These are phyloP conservation scores for Circinella minor DNA, from an alignment of 371 early-diverging fungal species.

Conservation along the genomic window DNA sequence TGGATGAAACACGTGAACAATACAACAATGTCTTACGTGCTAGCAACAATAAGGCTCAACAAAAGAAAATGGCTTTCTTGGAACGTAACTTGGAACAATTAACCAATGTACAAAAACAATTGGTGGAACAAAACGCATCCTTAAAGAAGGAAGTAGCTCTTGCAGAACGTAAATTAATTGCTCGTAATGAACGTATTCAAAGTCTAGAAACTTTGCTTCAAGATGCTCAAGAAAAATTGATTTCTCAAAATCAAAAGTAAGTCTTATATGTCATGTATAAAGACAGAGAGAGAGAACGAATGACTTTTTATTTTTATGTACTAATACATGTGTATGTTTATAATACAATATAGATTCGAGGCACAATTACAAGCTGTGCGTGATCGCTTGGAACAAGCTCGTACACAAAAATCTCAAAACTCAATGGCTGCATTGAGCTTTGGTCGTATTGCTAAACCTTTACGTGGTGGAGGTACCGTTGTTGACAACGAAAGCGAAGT, in stretches of 20 bases:
- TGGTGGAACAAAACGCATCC: constrained; percentile 89
- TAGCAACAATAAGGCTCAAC: constrained; percentile 82
- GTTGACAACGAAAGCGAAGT: constrained; percentile 26
- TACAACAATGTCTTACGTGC: constrained; percentile 82
- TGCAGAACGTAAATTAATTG: constrained; percentile 86
- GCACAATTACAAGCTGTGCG: constrained; percentile 79
- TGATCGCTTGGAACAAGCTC: constrained; percentile 80
- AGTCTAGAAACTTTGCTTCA: constrained; percentile 82
- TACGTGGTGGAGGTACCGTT: constrained; percentile 79
- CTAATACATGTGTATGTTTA: too few relatives aligned
- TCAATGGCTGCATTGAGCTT: constrained; percentile 74
- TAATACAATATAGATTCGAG: constrained; percentile 63
- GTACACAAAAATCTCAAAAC: constrained; percentile 63
- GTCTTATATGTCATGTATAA: constrained; percentile 14
- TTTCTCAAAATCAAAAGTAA: constrained; percentile 82
- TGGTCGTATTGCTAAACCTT: constrained; percentile 91
- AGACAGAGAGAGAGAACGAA: too few relatives aligned
- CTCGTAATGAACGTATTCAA: constrained; percentile 91
- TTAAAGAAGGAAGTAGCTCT: constrained; percentile 91
- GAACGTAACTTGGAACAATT: constrained; percentile 95
- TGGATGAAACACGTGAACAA: constrained; percentile 93
- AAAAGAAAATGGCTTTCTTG: constrained; percentile 92
- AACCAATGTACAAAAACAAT: constrained; percentile 89
- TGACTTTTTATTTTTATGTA: too few relatives aligned
- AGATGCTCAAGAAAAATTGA: constrained; percentile 74